Percentiles rank a stretch among this genome's conserved stretches.
These are phyloP conservation scores for Astragalus glycyphyllos DNA, from an alignment of 306 rosid species.

Conservation along the genomic window DNA sequence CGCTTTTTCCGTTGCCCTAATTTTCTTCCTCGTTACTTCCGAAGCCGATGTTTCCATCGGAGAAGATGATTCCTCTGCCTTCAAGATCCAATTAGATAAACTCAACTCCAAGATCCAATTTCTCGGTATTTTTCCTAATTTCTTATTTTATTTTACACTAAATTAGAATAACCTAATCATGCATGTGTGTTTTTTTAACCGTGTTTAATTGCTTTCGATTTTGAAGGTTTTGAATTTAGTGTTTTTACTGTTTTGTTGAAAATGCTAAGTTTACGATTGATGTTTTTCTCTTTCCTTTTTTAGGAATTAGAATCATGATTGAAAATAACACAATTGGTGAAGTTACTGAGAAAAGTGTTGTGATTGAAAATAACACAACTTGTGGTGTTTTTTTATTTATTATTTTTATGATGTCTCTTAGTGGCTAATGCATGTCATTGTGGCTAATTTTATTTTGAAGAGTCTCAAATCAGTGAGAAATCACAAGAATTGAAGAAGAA, in stretches of 20 bases:
- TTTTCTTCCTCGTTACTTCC: conserved; percentile 50
- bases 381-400: conserved; percentile 35
- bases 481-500: conserved; percentile 61
- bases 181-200: neutral
- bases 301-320: neutral
- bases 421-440: conserved; percentile 39
- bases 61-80: conserved; percentile 54
- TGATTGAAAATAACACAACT: neutral
- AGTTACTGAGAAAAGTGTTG: neutral
- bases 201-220: neutral
- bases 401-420: conserved; percentile 23
- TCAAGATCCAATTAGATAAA: conserved; percentile 74
- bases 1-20: conserved; percentile 60
- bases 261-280: neutral
- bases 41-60: conserved; percentile 54
- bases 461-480: conserved; percentile 62
- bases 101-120: conserved; percentile 76
- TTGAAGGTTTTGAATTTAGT: neutral
- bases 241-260: neutral
- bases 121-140: conserved; percentile 62
- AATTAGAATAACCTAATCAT: neutral
- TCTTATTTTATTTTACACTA: neutral
- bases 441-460: conserved; percentile 53
- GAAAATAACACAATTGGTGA: neutral
- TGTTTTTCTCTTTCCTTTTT: neutral